Evolutionary conservation across 495 filamentous ascomycete genomes (phyloP), one percentile per base, ranked within the genome.

Genomic region (Barbatosphaeria neglecta): DNA sequence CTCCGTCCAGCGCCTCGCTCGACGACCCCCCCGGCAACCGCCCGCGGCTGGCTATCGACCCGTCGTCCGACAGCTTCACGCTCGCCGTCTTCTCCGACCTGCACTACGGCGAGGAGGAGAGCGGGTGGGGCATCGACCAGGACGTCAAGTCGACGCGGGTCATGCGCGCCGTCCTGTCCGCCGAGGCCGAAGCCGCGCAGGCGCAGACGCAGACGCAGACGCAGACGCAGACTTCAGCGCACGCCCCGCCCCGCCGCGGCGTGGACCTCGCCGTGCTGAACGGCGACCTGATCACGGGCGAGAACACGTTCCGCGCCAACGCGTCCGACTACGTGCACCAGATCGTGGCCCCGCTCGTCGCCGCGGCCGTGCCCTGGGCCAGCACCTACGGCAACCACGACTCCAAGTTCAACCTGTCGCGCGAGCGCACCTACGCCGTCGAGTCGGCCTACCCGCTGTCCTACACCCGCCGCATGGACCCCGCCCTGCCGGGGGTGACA

Each of bases 361-460:
- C 71, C 4, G 61, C 61, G 2, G 59, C 64, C 11, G 51, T 77
- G 0, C 57, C 62, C 2, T 84, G 79, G 79, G 78, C 78, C 2
- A 75, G 71, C 8, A 78, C 80, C 0, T 85, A 84, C 44, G 82
- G 82, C 0, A 86, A 85, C 50, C 82, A 86, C 41, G 81, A 86
- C 46, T 73, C 67, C 35, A 61, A 79, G 20, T 69, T 57, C 54
- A 81, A 81, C 45, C 64, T 81, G 24, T 73, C 72, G 4, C 68
- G 77, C 0, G 49, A 61, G 33, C 60, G 67, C 18, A 68, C 83
- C n/a, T 70, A 76, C 39, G 56, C 60, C 3, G 65, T 70, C 11
- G 81, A 84, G 59, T 59, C 57, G 31, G 50, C 47, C 11, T 80
- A 76, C 45, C 1, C 74, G 75, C 43, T 67, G 68, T 38, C 59